These are phyloP conservation scores for Saccharomycopsis olivae DNA, from an alignment of 805 yeast genomes.

Conservation along the genomic window DNA sequence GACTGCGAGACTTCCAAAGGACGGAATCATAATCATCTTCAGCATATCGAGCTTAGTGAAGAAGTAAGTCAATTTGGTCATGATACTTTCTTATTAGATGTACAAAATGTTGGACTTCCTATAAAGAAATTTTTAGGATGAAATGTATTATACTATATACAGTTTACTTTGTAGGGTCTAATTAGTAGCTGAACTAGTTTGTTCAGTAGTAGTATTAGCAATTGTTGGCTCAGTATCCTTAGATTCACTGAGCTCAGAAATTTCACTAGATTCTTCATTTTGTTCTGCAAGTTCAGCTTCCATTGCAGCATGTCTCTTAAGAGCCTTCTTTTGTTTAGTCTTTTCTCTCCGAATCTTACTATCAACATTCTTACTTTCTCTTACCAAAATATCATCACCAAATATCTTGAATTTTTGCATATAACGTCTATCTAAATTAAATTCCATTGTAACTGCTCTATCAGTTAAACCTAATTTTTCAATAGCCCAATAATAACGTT, in stretches of 20 bases:
- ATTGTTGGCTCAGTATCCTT: background rate
- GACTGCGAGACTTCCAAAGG: conserved; percentile 24
- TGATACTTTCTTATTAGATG: conserved; percentile 76
- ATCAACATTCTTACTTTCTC: conserved; percentile 38
- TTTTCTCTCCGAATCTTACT: conserved; percentile 37
- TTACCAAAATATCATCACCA: conserved; percentile 62
- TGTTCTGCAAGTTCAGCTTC: conserved; percentile 21
- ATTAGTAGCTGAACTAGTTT: no score
- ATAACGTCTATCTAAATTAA: conserved; percentile 67
- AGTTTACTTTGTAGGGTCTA: no score
- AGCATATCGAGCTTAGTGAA: conserved; percentile 65
- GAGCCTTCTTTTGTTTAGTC: conserved; percentile 35
- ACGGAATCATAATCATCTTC: conserved; percentile 30
- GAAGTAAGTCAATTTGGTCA: conserved; percentile 81
- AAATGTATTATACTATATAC: no score
- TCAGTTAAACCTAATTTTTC: conserved; percentile 84
- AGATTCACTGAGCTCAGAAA: background rate
- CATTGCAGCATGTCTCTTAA: conserved; percentile 14
- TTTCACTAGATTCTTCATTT: conserved; percentile 8
- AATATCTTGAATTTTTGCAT: conserved; percentile 69
- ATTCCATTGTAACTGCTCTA: conserved; percentile 65
- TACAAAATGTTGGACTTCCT: conserved; percentile 72
- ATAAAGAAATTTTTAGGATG: conserved; percentile 46
- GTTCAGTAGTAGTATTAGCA: no score
- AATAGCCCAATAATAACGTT: conserved; percentile 75